Evolutionary conservation across 192 early-diverging fungal species (phyloP).

Genomic region (Backusella westeae): DNA sequence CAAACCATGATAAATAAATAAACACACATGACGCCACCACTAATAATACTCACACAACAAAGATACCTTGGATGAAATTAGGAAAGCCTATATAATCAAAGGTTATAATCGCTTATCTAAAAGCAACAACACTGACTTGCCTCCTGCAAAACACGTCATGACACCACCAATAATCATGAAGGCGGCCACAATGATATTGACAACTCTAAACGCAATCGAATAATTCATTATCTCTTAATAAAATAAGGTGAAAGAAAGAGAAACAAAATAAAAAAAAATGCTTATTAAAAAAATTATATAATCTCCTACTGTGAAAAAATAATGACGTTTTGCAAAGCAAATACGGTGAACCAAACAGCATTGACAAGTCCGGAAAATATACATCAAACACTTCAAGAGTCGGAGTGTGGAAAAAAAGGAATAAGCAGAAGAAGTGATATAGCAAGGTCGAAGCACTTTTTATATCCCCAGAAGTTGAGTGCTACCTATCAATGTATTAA

Average conservation of each 20-base stretch:
- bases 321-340: background rate
- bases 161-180: conserved; percentile 39
- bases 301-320: background rate
- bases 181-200: conserved; percentile 26
- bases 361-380: background rate
- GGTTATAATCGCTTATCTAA: background rate
- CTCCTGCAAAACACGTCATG: conserved; percentile 31
- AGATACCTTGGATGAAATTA: conserved; percentile 32
- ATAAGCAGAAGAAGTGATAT: no score
- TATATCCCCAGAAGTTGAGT: no score
- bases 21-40: background rate
- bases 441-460: no score
- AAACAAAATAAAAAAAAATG: background rate
- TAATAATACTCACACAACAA: conserved; percentile 17
- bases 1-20: background rate
- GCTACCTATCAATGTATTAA: no score
- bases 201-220: conserved; percentile 17
- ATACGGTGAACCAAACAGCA: background rate
- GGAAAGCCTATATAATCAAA: conserved; percentile 26
- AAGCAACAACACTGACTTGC: background rate
- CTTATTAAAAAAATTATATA: background rate
- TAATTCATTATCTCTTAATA: conserved; percentile 9
- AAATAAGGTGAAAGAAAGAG: background rate
- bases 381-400: no score
- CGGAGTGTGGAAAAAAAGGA: no score